Percentiles rank a stretch among this genome's conserved stretches.
phyloP scores from a whole-genome alignment of 768 basidiomycete genomes.

The Naematelia aurantialba region DNA sequence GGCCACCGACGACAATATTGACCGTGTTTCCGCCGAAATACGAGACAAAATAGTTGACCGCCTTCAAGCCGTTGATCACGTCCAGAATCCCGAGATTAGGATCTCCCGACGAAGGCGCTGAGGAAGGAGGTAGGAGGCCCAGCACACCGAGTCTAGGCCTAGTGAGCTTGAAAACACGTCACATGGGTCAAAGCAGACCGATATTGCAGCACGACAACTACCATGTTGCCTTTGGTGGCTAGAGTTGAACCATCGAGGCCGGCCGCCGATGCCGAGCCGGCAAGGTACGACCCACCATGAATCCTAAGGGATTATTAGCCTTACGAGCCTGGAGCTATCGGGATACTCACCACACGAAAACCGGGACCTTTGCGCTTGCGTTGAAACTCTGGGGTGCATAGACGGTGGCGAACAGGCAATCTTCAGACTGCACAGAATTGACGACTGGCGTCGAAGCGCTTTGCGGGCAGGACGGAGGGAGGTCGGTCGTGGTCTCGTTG shows the following conservation, averaged over 20 bases:
- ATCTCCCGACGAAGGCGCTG: slow-evolving; percentile 51
- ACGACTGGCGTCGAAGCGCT: slow-evolving; percentile 40
- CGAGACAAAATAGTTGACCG: slow-evolving; percentile 59
- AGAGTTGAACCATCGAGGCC: slow-evolving; percentile 75
- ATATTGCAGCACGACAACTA: slow-evolving; percentile 79
- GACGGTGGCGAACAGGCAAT: slow-evolving; percentile 75
- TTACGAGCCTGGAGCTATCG: not conserved
- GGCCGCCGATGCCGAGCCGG: slow-evolving; percentile 66
- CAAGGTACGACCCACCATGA: slow-evolving; percentile 76
- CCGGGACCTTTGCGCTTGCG: slow-evolving; percentile 44
- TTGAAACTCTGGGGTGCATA: slow-evolving; percentile 66
- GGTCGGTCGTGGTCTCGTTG: slow-evolving; percentile 47
- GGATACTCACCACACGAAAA: slow-evolving; percentile 46
- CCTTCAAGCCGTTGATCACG: slow-evolving; percentile 67
- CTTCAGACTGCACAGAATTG: slow-evolving; percentile 60
- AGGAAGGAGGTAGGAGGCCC: slow-evolving; percentile 65
- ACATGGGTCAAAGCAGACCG: too few species aligned
- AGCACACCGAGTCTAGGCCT: slow-evolving; percentile 54
- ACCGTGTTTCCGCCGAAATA: slow-evolving; percentile 64
- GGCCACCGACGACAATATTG: slow-evolving; percentile 68
- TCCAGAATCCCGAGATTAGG: slow-evolving; percentile 49
- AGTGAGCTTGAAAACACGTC: too few species aligned
- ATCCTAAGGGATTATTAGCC: slow-evolving; percentile 56
- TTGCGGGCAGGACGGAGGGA: slow-evolving; percentile 75
- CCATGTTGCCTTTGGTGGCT: slow-evolving; percentile 63